These are phyloP conservation scores for Rhodotorula sphaerocarpa DNA, from an alignment of 768 basidiomycete genomes.

Conservation along the genomic window DNA sequence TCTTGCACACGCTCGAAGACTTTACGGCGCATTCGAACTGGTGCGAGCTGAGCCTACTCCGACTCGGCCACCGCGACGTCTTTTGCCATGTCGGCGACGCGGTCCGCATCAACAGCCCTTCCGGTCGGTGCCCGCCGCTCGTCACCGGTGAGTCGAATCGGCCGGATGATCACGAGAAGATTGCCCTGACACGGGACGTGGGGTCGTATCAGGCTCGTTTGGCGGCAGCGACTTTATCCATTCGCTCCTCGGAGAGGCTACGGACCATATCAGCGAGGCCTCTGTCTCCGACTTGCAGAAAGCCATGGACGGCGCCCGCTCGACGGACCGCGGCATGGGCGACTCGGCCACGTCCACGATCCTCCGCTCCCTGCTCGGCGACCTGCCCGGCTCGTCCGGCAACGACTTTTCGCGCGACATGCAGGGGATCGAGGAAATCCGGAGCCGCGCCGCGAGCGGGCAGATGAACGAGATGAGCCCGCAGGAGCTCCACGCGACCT, in stretches of 20 bases:
- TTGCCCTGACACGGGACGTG: too few species aligned
- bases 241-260: slow-evolving; percentile 43
- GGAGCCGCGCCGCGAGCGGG: slow-evolving; percentile 55
- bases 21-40: slow-evolving; percentile 73
- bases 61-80: slow-evolving; percentile 64
- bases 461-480: slow-evolving; percentile 73
- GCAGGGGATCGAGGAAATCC: slow-evolving; percentile 59
- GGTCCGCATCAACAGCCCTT: slow-evolving; percentile 63
- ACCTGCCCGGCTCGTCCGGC: slow-evolving; percentile 55
- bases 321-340: slow-evolving; percentile 28
- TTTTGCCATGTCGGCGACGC: slow-evolving; percentile 81
- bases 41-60: slow-evolving; percentile 67
- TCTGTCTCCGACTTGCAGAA: slow-evolving; percentile 81
- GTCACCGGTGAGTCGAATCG: slow-evolving; percentile 56
- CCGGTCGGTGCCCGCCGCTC: slow-evolving; percentile 66
- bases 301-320: slow-evolving; percentile 52
- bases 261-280: slow-evolving; percentile 57
- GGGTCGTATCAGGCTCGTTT: slow-evolving; percentile 49
- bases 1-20: slow-evolving; percentile 54
- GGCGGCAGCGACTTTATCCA: slow-evolving; percentile 40
- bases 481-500: slow-evolving; percentile 69
- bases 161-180: too few species aligned
- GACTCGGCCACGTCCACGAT: slow-evolving; percentile 46
- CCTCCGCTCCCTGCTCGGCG: slow-evolving; percentile 57
- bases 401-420: slow-evolving; percentile 35